Evolutionary conservation across 1,139 yeast genomes (phyloP), one percentile per base, ranked within the genome.

Genomic region (Arxiozyma heterogenica): DNA sequence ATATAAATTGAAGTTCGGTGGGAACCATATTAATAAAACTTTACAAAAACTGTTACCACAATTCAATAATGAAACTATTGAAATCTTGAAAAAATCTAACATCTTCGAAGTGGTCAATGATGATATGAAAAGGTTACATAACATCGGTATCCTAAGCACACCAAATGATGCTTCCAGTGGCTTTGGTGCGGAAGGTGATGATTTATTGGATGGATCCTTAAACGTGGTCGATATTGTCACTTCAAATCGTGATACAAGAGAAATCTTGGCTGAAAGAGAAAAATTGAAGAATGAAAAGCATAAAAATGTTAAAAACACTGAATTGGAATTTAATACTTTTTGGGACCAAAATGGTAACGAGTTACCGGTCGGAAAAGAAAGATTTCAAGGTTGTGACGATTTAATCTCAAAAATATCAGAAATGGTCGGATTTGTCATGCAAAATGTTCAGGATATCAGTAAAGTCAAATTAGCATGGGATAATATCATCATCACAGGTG

Each of bases 141-240:
- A 69, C 52, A 64, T 78, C 53, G 49, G 49, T 38, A 46, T 46
- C 30, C 27, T 46, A 21, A 21, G 15, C 22, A 41, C 25, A 4
- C 73, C 73, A 44, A 71, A 71, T 23, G 68, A 66, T 4, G 57
- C 64, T 25, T 7, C 22, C 9, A n/a, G 5, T 47, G 73, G 73
- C 65, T 4, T 58, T 63, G n/a, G 6, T 34, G 39, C n/a, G n/a
- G n/a, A 34, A 3, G n/a, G n/a, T 30, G 75, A 73, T 6, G 72
- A 69, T 20, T 82, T 78, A 15, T 85, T 81, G 44, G 94, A 86
- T 41, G 93, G 88, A 49, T 81, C 83, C 3, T 77, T 89, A 51
- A 97, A 93, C 68, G 91, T 93, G 50, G 97, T 97, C 1, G 89
- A 89, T 45, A 82, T 90, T 62, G 95, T 93, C 9, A 81, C 95